Evolutionary conservation across 306 rosid species (phyloP).

Genomic region (Cicer bijugum): DNA sequence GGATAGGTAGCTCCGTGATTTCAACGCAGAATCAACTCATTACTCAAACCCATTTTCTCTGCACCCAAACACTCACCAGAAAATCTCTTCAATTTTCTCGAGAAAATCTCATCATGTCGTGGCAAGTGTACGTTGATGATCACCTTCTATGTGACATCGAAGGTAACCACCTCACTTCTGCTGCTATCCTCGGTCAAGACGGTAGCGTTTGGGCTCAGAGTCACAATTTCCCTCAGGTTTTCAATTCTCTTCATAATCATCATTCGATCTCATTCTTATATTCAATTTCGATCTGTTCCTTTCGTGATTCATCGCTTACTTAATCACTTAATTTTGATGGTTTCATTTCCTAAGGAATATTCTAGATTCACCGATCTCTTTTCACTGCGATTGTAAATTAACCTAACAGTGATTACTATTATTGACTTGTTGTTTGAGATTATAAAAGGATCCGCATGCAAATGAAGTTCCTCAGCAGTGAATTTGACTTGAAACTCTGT

Average conservation of each 20-base stretch:
- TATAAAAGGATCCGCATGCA: constrained; percentile 15
- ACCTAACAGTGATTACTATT: neutral
- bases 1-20: constrained; percentile 40
- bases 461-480: constrained; percentile 4
- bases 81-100: constrained; percentile 4
- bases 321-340: neutral
- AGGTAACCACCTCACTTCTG: constrained; percentile 64
- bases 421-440: neutral
- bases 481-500: neutral
- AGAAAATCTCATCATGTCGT: constrained; percentile 67
- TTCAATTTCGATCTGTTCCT: neutral
- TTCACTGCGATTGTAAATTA: neutral
- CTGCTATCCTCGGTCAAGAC: constrained; percentile 82
- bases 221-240: constrained; percentile 79
- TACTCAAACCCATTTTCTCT: constrained; percentile 11
- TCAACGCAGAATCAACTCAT: constrained; percentile 39
- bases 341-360: neutral
- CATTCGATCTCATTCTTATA: too few species aligned
- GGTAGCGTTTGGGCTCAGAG: constrained; percentile 96
- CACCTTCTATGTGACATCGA: constrained; percentile 85
- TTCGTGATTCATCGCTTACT: neutral
- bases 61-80: constrained; percentile 27
- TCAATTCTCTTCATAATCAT: neutral
- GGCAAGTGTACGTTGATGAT: constrained; percentile 89
- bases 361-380: constrained; percentile 36